Base-by-base conservation (phyloP, 1,284 basidiomycete species). In the Leccinum fallax region DNA sequence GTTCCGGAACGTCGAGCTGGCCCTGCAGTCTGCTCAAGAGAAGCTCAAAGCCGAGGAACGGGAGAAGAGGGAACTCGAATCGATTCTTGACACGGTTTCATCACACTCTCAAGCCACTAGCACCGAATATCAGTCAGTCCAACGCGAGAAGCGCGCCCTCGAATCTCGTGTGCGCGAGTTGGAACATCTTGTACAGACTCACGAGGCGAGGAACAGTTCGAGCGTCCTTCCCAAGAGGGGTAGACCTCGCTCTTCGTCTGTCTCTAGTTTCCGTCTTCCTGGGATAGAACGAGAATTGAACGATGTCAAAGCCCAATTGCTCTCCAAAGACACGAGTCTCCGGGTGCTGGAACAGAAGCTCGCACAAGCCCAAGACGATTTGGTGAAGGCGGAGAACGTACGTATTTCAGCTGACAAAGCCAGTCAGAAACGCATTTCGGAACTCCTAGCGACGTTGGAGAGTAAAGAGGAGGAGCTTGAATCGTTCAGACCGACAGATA, bases 381-480 rank as follows among this genome's bases (percentile, higher is more conserved):
- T 85, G 11, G 74, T 85, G 24, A 80, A 79, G 57, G 71, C 78
- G 10, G 83, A 86, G 66, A 92, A 92, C 62, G 86, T 86, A 71
- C 83, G 81, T 63, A 77, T 81, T 2, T 85, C 85, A 2, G 59
- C 79, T 24, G 86, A 88, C 66, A 83, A 77, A 70, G 77, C 73
- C 49, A 66, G 79, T 48, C 75, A 76, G 51, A 71, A 71, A 21
- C 76, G 81, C 63, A 71, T 88, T 1, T 71, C 74, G 15, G 79
- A 82, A 40, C 67, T 86, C 48, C 69, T 76, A 61, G 74, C 74
- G 2, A 67, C 71, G n/a, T 63, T 88, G 62, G 82, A 84, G 57
- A 81, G 82, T 63, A 81, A 81, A 65, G 81, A 85, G 40, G 85
- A 85, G 36, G 87, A 89, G 62, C 66, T 90, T n/a, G 73, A 73